A percentile compares a stretch with the other conserved stretches of the same genome.
Evolutionary conservation across 2,329 filamentous ascomycete species (phyloP).

Genomic region (Penicillium sp.): DNA sequence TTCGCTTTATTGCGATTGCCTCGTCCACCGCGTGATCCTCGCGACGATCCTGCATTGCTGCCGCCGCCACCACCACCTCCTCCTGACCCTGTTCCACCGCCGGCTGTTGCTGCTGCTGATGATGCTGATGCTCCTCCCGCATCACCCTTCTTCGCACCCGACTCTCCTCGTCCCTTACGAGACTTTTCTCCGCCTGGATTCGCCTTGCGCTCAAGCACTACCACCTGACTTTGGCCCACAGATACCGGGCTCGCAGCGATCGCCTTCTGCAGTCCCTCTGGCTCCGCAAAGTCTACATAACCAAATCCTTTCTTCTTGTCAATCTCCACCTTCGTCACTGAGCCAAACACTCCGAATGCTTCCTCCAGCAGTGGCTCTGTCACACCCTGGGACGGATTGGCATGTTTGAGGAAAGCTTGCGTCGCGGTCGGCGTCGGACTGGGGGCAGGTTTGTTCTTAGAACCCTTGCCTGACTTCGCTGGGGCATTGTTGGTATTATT

Average conservation of each 20-base stretch:
- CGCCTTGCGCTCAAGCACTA: constrained; percentile 70
- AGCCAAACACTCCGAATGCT: constrained; percentile 74
- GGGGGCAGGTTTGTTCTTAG: constrained; percentile 33
- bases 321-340: constrained; percentile 80
- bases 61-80: constrained; percentile 1
- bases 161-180: constrained; percentile 35
- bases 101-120: background rate
- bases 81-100: background rate
- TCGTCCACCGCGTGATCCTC: constrained; percentile 28
- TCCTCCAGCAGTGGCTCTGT: constrained; percentile 79
- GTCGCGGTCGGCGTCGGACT: constrained; percentile 35
- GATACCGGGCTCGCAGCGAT: constrained; percentile 79
- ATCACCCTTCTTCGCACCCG: constrained; percentile 17
- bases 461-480: constrained; percentile 30
- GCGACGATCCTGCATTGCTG: constrained; percentile 17
- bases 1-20: constrained; percentile 25
- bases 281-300: constrained; percentile 84
- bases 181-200: constrained; percentile 38
- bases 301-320: constrained; percentile 95
- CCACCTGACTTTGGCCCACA: constrained; percentile 83
- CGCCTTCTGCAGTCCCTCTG: constrained; percentile 74
- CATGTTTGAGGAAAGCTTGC: constrained; percentile 75
- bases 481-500: constrained; percentile 20
- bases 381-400: constrained; percentile 87
- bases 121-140: background rate